Base-by-base conservation (phyloP, 2,329 filamentous ascomycete genomes). In the Graphilbum ipis-grandicollis region DNA sequence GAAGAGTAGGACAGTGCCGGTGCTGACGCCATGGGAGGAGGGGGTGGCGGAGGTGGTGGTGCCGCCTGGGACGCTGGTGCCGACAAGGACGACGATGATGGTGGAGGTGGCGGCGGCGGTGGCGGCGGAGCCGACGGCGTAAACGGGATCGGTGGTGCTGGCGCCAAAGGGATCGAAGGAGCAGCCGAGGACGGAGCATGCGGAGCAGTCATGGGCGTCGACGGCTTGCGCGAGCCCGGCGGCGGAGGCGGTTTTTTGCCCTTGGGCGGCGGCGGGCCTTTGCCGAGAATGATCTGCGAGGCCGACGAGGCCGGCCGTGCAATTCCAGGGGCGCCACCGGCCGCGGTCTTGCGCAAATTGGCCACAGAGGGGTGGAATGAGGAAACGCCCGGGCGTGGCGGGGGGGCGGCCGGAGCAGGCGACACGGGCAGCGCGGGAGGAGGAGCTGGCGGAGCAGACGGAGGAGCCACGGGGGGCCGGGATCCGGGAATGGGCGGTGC, bases 211-310 rank as follows among this genome's bases (percentile, higher is more conserved):
- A 38, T 33, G 13, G 37, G 25, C 5, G 39, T 43, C 51, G 66
- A 70, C 12, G 71, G 68, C 48, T 76, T 75, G 44, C 73, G 62
- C 38, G 65, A 70, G 41, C 61, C 65, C 37, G 73, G 75, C 35
- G 69, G 65, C 31, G 73, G 71, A 19, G 75, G 73, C 26, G 71
- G 71, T 50, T 85, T 85, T 63, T 84, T 85, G 41, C 79, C 79
- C 47, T 82, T 67, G 6, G 78, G 79, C 12, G 81, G 81, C 22
- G 84, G 84, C 26, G 83, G 83, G 38, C 76, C 77, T 49, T 71
- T 73, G 34, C 39, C 39, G 9, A 44, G 31, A 5, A 37, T 4
- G 38, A 65, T 60, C 46, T 66, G 60, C 26, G 74, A 75, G 19
- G 63, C 59, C 17, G 72, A 65, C 14, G 77, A 78, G 7, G 63